These are phyloP conservation scores for Colletotrichum endophyticum DNA, from an alignment of 2,329 filamentous ascomycete species.

Conservation along the genomic window DNA sequence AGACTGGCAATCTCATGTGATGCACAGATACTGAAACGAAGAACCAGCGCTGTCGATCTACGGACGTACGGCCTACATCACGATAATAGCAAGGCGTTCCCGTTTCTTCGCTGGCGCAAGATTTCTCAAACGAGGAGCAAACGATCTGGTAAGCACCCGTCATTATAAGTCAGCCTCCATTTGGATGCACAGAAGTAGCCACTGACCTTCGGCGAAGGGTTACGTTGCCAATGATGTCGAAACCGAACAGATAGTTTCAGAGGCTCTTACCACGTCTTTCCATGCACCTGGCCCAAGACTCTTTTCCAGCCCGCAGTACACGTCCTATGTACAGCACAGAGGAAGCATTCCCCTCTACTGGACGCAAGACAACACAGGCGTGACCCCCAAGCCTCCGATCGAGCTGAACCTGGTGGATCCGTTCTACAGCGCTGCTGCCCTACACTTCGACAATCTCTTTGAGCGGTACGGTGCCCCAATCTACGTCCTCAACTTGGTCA, in stretches of 20 bases:
- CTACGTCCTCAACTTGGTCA: slow-evolving; percentile 91
- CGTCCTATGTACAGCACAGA: slow-evolving; percentile 94
- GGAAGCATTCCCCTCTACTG: slow-evolving; percentile 97
- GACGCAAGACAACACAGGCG: slow-evolving; percentile 95
- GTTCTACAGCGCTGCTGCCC: slow-evolving; percentile 89
- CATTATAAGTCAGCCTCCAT: neutral
- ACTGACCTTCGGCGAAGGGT: slow-evolving; percentile 50
- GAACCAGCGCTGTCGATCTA: slow-evolving; percentile 76
- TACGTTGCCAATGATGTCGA: slow-evolving; percentile 99
- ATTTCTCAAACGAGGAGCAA: slow-evolving; percentile 92
- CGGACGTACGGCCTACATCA: slow-evolving; percentile 87
- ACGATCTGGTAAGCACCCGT: slow-evolving; percentile 66
- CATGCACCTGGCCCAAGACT: slow-evolving; percentile 86
- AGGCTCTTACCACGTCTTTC: slow-evolving; percentile 93
- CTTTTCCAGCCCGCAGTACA: slow-evolving; percentile 89
- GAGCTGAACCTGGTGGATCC: slow-evolving; percentile 95
- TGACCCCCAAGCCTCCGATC: slow-evolving; percentile 95
- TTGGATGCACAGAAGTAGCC: no score
- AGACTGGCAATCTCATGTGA: neutral
- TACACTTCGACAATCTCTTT: slow-evolving; percentile 96
- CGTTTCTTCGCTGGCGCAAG: slow-evolving; percentile 92
- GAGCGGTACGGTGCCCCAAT: slow-evolving; percentile 91
- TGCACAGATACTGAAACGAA: neutral
- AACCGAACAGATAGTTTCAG: slow-evolving; percentile 97
- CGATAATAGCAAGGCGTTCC: slow-evolving; percentile 90